Conservation (phyloP, 306 rosid species). For the Adenanthera pavonina region DNA sequence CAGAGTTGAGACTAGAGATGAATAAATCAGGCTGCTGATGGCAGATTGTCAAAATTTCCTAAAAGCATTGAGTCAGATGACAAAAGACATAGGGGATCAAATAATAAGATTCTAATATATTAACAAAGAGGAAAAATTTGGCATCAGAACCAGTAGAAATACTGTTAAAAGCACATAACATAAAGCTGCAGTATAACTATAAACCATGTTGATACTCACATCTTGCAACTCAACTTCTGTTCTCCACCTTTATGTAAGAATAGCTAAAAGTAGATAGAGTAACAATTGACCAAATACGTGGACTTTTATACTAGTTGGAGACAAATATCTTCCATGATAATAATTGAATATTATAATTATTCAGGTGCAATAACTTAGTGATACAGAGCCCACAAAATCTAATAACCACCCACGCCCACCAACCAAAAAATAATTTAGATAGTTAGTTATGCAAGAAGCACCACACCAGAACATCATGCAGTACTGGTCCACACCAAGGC, state of each 20-base stretch:
- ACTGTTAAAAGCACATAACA: not conserved
- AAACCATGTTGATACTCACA: not conserved
- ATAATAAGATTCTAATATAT: not conserved
- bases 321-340: not conserved
- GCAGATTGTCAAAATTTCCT: not conserved
- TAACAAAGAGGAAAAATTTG: not conserved
- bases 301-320: not conserved
- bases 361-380: not conserved
- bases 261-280: not conserved
- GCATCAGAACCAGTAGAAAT: slow-evolving; percentile 8
- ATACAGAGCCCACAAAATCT: not conserved
- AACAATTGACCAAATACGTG: slow-evolving; percentile 13
- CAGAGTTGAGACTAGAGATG: not conserved
- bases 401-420: not conserved
- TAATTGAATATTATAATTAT: not conserved
- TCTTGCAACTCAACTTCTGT: not conserved
- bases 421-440: not conserved
- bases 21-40: not conserved
- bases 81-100: not conserved
- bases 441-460: slow-evolving; percentile 21
- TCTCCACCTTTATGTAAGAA: not conserved
- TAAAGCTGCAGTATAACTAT: not conserved
- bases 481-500: not conserved
- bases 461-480: slow-evolving; percentile 10
- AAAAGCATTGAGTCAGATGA: slow-evolving; percentile 17